Evolutionary conservation across 306 rosid genomes (phyloP).

Genomic region (Trichosanthes truncata): DNA sequence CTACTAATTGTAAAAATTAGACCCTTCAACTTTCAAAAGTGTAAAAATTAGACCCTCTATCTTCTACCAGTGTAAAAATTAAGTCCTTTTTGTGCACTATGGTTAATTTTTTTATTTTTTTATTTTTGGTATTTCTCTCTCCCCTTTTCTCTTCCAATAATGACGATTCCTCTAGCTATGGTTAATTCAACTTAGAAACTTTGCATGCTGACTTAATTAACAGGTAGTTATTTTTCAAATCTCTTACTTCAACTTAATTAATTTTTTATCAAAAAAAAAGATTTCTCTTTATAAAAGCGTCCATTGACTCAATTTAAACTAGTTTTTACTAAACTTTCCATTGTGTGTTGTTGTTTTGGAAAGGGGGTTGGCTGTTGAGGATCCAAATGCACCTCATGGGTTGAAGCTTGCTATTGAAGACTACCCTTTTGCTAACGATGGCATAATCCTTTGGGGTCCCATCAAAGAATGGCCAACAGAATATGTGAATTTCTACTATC

Average conservation of each 20-base stretch:
- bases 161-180: no score
- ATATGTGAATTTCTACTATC: conserved; percentile 49
- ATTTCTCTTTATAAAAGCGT: background rate
- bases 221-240: conserved; percentile 27
- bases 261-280: no score
- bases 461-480: conserved; percentile 57
- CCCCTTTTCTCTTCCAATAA: no score
- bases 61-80: no score
- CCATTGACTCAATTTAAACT: background rate
- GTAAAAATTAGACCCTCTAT: no score
- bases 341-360: background rate
- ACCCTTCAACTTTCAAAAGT: no score
- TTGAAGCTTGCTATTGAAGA: conserved; percentile 50
- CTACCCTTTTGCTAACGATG: conserved; percentile 75
- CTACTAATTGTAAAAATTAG: no score
- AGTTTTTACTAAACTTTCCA: background rate
- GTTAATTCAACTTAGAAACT: conserved; percentile 47
- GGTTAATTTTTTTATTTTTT: no score
- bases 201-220: conserved; percentile 62
- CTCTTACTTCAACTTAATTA: no score
- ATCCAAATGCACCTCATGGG: conserved; percentile 62
- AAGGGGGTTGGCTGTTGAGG: conserved; percentile 66
- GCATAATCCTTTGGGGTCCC: conserved; percentile 51
- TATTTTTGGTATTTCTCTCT: no score
- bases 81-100: no score